These are phyloP conservation scores for Thielaviopsis euricoi DNA, from an alignment of 2,329 filamentous ascomycete genomes.

Conservation along the genomic window DNA sequence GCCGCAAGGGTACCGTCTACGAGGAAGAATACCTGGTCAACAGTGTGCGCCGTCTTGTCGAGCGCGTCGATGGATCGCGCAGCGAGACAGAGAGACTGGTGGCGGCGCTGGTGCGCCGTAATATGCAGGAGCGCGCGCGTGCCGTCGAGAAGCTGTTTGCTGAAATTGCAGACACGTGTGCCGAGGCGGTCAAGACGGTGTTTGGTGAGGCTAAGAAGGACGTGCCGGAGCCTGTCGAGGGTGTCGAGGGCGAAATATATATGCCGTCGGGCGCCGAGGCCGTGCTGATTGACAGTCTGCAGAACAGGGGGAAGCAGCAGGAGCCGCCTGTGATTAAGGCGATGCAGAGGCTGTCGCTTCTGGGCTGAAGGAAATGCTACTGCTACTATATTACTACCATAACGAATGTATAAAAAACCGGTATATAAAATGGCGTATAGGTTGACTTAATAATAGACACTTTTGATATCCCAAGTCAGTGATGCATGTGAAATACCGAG, in stretches of 20 bases:
- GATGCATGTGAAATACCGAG: too few relatives aligned
- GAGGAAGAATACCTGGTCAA: conserved; percentile 95
- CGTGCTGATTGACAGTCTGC: conserved; percentile 33
- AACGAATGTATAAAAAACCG: neutral
- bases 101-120: conserved; percentile 58
- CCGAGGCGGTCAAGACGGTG: conserved; percentile 50
- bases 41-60: conserved; percentile 66
- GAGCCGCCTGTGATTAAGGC: conserved; percentile 31
- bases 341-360: conserved; percentile 34
- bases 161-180: conserved; percentile 58
- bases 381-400: too few relatives aligned
- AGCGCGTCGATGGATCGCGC: conserved; percentile 57
- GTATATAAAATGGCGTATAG: neutral
- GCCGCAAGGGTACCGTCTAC: conserved; percentile 93
- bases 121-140: conserved; percentile 74
- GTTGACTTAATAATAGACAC: neutral
- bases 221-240: conserved; percentile 13
- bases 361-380: conserved; percentile 16
- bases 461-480: neutral
- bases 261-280: conserved; percentile 32
- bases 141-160: conserved; percentile 58
- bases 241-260: conserved; percentile 15
- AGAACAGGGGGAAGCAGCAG: conserved; percentile 28
- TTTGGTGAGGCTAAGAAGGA: conserved; percentile 26
- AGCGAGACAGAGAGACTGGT: conserved; percentile 61